Base-by-base conservation (phyloP, 1,284 basidiomycete species). In the Ustilago cynodontis region DNA sequence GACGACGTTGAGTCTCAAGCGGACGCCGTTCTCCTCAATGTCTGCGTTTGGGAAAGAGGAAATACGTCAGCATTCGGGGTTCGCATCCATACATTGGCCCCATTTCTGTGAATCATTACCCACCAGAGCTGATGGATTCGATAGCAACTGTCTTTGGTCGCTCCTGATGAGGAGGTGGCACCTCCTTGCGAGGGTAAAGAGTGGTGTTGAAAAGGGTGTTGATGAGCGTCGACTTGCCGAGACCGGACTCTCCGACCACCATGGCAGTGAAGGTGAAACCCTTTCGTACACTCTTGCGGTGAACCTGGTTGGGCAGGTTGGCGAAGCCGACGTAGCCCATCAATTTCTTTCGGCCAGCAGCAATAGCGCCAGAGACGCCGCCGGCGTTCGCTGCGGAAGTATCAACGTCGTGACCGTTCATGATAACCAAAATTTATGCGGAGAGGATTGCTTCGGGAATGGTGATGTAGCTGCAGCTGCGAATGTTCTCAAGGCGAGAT, bases 121-220 rank as follows among this genome's bases (percentile, higher is more conserved):
- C 37, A 81, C 79, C 78, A 28, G 84, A 83, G 71, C 82, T 84
- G 75, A 85, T 85, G 51, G 78, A 83, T 62, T 85, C 84, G 57
- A 85, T 85, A 26, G 82, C 82, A 28, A 85, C 84, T 0, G 84
- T 83, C 71, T 83, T 82, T 31, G 80, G 77, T 71, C 80, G 65
- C 71, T 84, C 84, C 51, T 76, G 75, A 41, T 80, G 71, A 33
- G 79, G 78, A 26, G 78, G 76, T 3, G 80, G 82, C 29, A 83
- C 82, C 65, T 85, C 78, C 59, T 84, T 84, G 71, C 81, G 78
- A 20, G 82, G 82, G 62, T 84, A 84, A 43, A 85, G 77, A 26
- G 80, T 81, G n/a, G 80, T 84, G 79, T 85, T 85, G 78, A 85
- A 85, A 43, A 85, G 77, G 11, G 84, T 85, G 80, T 85, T 85